Base-by-base conservation (phyloP, 805 yeast genomes). In the Lachancea sp. region DNA sequence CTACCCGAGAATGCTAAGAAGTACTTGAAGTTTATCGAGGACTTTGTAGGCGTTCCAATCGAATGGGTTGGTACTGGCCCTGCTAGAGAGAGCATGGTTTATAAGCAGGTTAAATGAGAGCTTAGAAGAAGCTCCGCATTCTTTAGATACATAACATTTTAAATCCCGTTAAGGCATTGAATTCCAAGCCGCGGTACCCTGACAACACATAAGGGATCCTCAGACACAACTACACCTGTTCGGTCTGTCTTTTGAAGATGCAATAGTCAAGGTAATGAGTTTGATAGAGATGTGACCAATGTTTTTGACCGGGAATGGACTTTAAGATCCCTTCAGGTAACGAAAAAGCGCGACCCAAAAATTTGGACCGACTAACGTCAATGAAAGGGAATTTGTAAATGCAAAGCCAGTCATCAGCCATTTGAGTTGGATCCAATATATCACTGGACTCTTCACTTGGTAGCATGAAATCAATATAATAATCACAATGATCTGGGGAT, bases 51-150 rank as follows among this genome's bases (percentile, higher is more conserved):
- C 36, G 90, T 86, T 43, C 95, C 95, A 42, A 75, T 92, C 48
- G 83, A 83, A 63, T 92, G 97, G 97, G 92, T 92, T 47, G 98
- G 98, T 61, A 92, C 95, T 43, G 98, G 98, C 48, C 97, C 98
- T 48, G 95, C 87, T 40, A 84, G 97, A 70, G 95, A 83, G 42
- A 79, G 89, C 26, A 89, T 88, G 96, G 73, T 88, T 54, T 78
- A 77, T 52, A 81, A 78, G 62, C 50, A 58, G 45, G 42, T 50
- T 42, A 48, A 45, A 32, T 37, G 37, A 20, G 32, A 12, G 28
- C 11, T 18, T 17, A 7, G 12, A 20, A 15, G 18, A 18, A 8
- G 29, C 18, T 22, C 11, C 20, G 13, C 9, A 8, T 13, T 40
- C 20, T 20, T 34, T 20, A 30, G n/a, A 23, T 29, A 22, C 17